Conservation (phyloP, 1,139 yeast species). For the Lodderomyces margitis region DNA sequence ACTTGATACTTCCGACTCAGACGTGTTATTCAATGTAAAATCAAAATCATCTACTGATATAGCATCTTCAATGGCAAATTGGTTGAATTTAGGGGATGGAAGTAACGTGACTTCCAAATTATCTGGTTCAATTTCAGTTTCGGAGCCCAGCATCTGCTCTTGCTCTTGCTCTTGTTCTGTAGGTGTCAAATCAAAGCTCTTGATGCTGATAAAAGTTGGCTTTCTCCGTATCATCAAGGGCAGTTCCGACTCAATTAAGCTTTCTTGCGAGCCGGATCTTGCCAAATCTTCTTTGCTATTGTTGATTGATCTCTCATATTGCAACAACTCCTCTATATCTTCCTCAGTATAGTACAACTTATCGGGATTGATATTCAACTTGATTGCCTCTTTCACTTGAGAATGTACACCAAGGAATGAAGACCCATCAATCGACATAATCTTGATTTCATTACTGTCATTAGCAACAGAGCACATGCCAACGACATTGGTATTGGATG, state of each 20-base stretch:
- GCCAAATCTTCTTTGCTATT: constrained; percentile 1
- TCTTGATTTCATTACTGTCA: constrained; percentile 28
- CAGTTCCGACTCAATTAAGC: constrained; percentile 10
- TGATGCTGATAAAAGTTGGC: constrained; percentile 12
- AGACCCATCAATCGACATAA: constrained; percentile 53
- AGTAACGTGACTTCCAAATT: not conserved
- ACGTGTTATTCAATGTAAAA: constrained; percentile 1
- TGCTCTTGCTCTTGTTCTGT: too few species aligned
- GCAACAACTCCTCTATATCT: constrained; percentile 28
- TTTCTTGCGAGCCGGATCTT: not conserved
- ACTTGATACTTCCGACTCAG: constrained; percentile 5
- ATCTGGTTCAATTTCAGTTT: constrained; percentile 3
- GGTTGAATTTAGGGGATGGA: constrained; percentile 5
- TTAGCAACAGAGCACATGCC: constrained; percentile 39
- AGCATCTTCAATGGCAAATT: constrained; percentile 1
- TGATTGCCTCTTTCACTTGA: constrained; percentile 36
- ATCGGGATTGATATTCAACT: constrained; percentile 20
- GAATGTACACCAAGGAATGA: constrained; percentile 57
- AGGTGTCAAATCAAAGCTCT: not conserved
- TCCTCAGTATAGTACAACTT: constrained; percentile 34
- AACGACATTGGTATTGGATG: constrained; percentile 51
- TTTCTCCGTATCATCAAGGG: constrained; percentile 28
- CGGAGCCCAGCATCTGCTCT: not conserved
- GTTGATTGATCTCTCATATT: constrained; percentile 9
- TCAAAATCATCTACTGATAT: constrained; percentile 5